phyloP scores from a whole-genome alignment of 257 asterid species.

The Thymus mandschuricus region DNA sequence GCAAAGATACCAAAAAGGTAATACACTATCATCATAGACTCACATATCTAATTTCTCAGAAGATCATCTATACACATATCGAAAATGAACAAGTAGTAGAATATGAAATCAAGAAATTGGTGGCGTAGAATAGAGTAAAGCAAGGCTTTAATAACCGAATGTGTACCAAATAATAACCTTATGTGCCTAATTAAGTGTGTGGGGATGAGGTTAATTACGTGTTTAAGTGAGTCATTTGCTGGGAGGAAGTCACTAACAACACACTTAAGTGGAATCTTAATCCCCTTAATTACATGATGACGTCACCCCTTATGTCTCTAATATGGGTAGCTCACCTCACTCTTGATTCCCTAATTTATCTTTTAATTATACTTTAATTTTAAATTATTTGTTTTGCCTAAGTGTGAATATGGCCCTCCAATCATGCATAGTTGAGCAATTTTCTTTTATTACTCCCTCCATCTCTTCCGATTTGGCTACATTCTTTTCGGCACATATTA shows the following conservation, averaged over 20 bases:
- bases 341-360: slow-evolving; percentile 27
- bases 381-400: neutral
- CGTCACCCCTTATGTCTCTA: slow-evolving; percentile 30
- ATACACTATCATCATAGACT: too few relatives aligned
- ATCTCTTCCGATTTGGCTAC: too few relatives aligned
- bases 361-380: neutral
- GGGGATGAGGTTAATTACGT: slow-evolving; percentile 31
- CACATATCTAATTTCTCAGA: too few relatives aligned
- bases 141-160: neutral
- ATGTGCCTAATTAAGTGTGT: slow-evolving; percentile 30
- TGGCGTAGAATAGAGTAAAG: neutral
- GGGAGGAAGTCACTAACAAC: slow-evolving; percentile 30
- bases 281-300: neutral
- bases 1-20: too few relatives aligned
- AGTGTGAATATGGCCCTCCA: slow-evolving; percentile 1
- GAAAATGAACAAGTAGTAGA: too few relatives aligned
- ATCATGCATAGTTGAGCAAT: neutral
- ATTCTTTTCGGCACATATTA: too few relatives aligned
- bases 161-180: slow-evolving; percentile 17
- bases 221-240: slow-evolving; percentile 27
- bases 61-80: too few relatives aligned
- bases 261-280: slow-evolving; percentile 21
- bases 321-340: slow-evolving; percentile 11
- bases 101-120: neutral
- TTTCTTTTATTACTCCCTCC: too few relatives aligned